phyloP scores from a whole-genome alignment of 1,284 basidiomycete species.

The Testicularia cyperi region DNA sequence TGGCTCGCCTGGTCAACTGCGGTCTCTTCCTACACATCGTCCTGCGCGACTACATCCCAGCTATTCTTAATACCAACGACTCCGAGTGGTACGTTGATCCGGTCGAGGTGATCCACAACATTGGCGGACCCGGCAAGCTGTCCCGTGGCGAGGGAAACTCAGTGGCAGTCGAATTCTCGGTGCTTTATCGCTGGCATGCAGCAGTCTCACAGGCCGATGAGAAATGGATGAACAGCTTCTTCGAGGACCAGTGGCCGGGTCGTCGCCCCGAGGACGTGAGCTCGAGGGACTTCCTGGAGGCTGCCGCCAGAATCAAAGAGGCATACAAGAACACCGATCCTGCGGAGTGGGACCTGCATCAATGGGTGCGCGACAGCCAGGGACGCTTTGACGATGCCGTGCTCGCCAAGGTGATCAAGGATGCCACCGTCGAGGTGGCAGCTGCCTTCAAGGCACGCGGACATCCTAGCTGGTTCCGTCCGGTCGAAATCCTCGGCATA shows the following conservation, averaged over 20 bases:
- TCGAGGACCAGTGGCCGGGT: constrained; percentile 24
- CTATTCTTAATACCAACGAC: constrained; percentile 48
- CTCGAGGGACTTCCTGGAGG: constrained; percentile 67
- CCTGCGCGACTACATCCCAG: constrained; percentile 48
- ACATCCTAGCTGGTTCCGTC: constrained; percentile 72
- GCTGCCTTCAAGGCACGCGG: constrained; percentile 76
- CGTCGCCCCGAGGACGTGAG: constrained; percentile 63
- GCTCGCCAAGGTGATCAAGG: constrained; percentile 65
- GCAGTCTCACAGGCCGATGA: constrained; percentile 42
- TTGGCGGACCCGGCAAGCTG: constrained; percentile 26
- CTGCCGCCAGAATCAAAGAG: constrained; percentile 54
- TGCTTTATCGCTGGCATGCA: constrained; percentile 49
- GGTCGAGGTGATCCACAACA: constrained; percentile 33
- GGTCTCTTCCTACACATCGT: constrained; percentile 39
- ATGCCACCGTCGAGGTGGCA: constrained; percentile 66
- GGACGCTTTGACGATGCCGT: constrained; percentile 72
- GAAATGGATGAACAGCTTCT: constrained; percentile 46
- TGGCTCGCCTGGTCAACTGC: constrained; percentile 36
- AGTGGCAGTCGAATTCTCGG: constrained; percentile 43
- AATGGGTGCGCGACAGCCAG: constrained; percentile 68
- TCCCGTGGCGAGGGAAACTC: constrained; percentile 45
- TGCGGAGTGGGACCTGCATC: constrained; percentile 68
- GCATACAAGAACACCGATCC: constrained; percentile 44
- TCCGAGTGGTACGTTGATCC: constrained; percentile 46
- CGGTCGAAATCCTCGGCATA: constrained; percentile 81